A percentile compares a stretch with the other conserved stretches of the same genome.
phyloP scores from a whole-genome alignment of 768 basidiomycete species.

The Roridomyces roridus region DNA sequence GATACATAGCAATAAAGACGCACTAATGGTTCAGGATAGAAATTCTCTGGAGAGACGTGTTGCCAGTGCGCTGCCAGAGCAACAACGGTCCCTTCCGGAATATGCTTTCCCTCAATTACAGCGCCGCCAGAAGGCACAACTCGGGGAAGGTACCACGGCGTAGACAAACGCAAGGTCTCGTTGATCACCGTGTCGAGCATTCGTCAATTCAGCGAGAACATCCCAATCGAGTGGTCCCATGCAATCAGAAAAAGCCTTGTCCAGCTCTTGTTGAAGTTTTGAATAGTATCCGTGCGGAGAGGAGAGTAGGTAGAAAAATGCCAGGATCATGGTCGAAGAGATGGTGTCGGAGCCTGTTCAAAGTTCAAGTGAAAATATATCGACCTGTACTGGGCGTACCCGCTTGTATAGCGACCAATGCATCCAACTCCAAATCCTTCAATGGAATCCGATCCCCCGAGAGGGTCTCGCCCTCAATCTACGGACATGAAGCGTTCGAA shows the following conservation, averaged over 20 bases:
- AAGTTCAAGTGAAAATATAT: too few relatives aligned
- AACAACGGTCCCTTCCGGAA: conserved; percentile 37
- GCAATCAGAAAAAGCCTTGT: conserved; percentile 29
- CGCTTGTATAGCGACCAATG: conserved; percentile 29
- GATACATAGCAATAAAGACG: neutral
- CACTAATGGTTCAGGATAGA: conserved; percentile 33
- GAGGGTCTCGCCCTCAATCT: conserved; percentile 19
- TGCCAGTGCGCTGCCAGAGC: conserved; percentile 34
- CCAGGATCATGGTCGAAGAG: conserved; percentile 26
- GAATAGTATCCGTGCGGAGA: conserved; percentile 23
- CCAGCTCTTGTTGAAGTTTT: conserved; percentile 34
- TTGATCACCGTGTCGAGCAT: conserved; percentile 40
- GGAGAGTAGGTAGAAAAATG: conserved; percentile 33
- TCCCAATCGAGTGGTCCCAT: conserved; percentile 19
- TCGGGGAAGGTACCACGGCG: conserved; percentile 38
- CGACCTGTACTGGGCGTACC: too few relatives aligned
- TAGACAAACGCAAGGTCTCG: conserved; percentile 37
- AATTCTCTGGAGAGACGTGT: conserved; percentile 35
- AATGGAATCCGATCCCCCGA: conserved; percentile 18
- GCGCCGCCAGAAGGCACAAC: conserved; percentile 33
- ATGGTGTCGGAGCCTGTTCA: conserved; percentile 37
- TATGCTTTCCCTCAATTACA: conserved; percentile 31
- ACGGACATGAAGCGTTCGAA: neutral
- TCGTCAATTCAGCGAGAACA: conserved; percentile 32
- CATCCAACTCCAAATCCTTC: conserved; percentile 21